phyloP scores from a whole-genome alignment of 1,284 basidiomycete genomes.

The Trichosporon asahii region DNA sequence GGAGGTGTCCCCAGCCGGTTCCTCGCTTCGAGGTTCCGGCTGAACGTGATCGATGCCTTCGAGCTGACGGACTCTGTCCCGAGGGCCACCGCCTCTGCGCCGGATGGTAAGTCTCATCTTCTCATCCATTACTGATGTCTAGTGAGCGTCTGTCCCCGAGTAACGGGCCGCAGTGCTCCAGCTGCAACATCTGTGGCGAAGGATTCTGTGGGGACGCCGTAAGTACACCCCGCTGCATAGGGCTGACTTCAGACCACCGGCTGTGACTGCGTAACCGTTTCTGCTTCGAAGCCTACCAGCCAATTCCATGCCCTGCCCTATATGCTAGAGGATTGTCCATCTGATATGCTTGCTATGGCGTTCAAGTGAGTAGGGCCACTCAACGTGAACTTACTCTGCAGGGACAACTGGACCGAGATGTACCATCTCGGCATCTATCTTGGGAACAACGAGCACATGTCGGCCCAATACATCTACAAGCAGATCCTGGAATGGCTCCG shows the following conservation, averaged over 20 bases:
- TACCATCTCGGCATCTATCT: conserved; percentile 21
- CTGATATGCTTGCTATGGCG: conserved; percentile 26
- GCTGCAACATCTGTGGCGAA: conserved; percentile 29
- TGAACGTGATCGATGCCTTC: conserved; percentile 24
- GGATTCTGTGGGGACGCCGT: conserved; percentile 27
- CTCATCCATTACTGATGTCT: neutral
- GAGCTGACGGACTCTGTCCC: conserved; percentile 24
- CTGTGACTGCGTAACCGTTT: conserved; percentile 21
- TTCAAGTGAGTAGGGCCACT: conserved; percentile 20
- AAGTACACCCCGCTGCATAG: neutral
- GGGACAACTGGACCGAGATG: conserved; percentile 33
- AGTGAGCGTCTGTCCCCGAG: conserved; percentile 27
- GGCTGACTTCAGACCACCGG: conserved; percentile 13
- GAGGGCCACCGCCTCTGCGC: conserved; percentile 30
- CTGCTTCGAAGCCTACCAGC: conserved; percentile 19
- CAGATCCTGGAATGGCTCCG: conserved; percentile 25
- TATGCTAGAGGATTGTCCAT: conserved; percentile 26
- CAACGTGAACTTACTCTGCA: neutral
- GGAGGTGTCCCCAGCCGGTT: conserved; percentile 28
- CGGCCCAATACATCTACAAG: conserved; percentile 15
- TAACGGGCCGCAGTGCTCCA: conserved; percentile 19
- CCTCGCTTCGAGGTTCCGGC: conserved; percentile 25
- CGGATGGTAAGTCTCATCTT: conserved; percentile 20
- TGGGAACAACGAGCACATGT: neutral
- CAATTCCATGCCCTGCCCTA: conserved; percentile 18